Percentiles rank a stretch among this genome's conserved stretches.
Conservation (phyloP, 2,329 filamentous ascomycete species). For the Colletotrichum horii region DNA sequence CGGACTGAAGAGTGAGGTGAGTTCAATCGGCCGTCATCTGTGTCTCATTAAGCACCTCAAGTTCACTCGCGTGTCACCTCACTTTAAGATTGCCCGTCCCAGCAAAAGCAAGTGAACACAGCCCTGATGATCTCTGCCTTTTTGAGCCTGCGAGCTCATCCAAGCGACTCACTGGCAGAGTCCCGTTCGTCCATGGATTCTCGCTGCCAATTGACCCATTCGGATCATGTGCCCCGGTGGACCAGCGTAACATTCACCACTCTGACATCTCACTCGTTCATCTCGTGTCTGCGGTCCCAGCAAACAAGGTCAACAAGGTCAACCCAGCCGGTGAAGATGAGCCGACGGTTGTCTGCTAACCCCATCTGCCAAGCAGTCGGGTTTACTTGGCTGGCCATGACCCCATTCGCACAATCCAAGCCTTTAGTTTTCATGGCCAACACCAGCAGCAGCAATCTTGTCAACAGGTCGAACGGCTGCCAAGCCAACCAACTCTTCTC, state of each 20-base stretch:
- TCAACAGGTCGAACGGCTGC: background rate
- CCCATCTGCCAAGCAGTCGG: background rate
- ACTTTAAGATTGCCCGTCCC: background rate
- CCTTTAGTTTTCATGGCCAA: background rate
- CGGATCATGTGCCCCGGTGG: background rate
- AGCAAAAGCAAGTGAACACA: background rate
- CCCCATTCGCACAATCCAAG: background rate
- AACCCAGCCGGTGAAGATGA: background rate
- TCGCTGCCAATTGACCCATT: conserved; percentile 12
- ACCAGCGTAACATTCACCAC: background rate
- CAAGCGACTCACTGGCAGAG: background rate
- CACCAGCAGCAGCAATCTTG: background rate
- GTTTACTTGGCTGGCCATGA: background rate
- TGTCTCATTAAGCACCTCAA: background rate
- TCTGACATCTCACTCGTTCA: background rate
- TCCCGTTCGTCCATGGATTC: background rate
- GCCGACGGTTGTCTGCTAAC: background rate
- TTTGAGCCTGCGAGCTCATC: background rate
- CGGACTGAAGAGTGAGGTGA: background rate
- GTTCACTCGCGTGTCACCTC: background rate
- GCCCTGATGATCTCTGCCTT: background rate
- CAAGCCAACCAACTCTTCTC: background rate
- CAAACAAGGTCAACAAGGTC: background rate
- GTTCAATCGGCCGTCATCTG: background rate
- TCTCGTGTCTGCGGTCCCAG: conserved; percentile 5